Conservation (phyloP, 805 yeast species). For the Metschnikowia koreensis region DNA sequence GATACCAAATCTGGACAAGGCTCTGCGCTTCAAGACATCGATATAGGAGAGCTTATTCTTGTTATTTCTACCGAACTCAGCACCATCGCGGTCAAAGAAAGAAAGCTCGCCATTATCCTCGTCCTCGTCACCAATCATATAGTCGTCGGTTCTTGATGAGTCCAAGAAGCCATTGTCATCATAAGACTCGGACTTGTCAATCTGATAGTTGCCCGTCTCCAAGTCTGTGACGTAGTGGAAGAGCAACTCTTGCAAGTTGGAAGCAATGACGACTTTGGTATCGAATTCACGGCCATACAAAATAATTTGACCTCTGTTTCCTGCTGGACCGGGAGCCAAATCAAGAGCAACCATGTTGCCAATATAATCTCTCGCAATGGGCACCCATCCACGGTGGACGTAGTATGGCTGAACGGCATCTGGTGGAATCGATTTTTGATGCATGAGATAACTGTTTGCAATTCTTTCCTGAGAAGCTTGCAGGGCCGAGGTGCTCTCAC, state of each 20-base stretch:
- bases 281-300: constrained; percentile 22
- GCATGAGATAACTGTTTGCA: constrained; percentile 19
- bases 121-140: constrained; percentile 45
- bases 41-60: constrained; percentile 37
- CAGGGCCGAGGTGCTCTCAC: constrained; percentile 12
- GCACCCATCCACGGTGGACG: constrained; percentile 23
- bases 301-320: constrained; percentile 20
- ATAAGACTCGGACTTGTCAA: constrained; percentile 32
- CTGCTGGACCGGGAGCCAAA: constrained; percentile 22
- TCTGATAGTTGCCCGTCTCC: constrained; percentile 41
- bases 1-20: constrained; percentile 40
- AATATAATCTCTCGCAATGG: constrained; percentile 17
- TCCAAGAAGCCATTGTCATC: constrained; percentile 40
- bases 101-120: constrained; percentile 44
- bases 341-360: constrained; percentile 21
- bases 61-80: constrained; percentile 32
- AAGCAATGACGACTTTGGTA: constrained; percentile 21
- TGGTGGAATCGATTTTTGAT: constrained; percentile 20
- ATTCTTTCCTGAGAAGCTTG: constrained; percentile 12
- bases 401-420: constrained; percentile 21
- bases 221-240: constrained; percentile 39
- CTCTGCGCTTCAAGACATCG: constrained; percentile 42
- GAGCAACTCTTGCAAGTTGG: constrained; percentile 37
- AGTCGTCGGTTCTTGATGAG: constrained; percentile 38
- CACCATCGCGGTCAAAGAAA: constrained; percentile 36